Percentiles rank a stretch among this genome's conserved stretches.
Evolutionary conservation across 1,284 basidiomycete genomes (phyloP).

Genomic region (Coniophora puteana): DNA sequence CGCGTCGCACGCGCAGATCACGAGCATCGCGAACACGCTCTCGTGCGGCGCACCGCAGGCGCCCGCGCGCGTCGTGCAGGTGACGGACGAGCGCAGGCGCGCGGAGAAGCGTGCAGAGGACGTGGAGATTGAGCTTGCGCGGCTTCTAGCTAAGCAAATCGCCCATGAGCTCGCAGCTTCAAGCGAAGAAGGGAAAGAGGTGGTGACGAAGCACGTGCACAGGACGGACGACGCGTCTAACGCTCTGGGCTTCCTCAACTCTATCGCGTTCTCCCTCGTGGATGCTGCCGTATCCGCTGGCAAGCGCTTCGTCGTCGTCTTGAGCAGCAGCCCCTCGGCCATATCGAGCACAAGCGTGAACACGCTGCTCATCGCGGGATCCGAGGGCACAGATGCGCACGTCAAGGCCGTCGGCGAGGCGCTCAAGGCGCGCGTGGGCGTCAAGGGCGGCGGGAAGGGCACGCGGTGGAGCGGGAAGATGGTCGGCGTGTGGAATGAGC

Average conservation of each 20-base stretch:
- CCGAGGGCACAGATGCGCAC: slow-evolving; percentile 49
- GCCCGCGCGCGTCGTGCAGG: slow-evolving; percentile 64
- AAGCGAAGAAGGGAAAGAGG: slow-evolving; percentile 16
- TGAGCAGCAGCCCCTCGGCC: slow-evolving; percentile 58
- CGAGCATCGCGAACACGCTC: slow-evolving; percentile 53
- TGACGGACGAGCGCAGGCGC: slow-evolving; percentile 63
- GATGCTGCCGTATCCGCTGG: slow-evolving; percentile 26
- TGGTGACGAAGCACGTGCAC: slow-evolving; percentile 48
- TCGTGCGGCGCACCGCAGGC: slow-evolving; percentile 64
- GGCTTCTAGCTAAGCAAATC: slow-evolving; percentile 47
- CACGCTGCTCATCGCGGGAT: slow-evolving; percentile 58
- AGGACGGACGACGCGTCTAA: slow-evolving; percentile 60
- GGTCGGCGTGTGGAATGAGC: slow-evolving; percentile 48
- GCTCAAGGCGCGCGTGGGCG: slow-evolving; percentile 51
- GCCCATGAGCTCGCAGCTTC: slow-evolving; percentile 27
- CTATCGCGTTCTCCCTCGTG: slow-evolving; percentile 45
- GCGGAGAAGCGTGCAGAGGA: slow-evolving; percentile 61
- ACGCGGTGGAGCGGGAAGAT: slow-evolving; percentile 67
- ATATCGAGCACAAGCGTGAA: slow-evolving; percentile 47
- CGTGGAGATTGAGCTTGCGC: slow-evolving; percentile 66
- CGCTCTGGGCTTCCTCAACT: slow-evolving; percentile 56
- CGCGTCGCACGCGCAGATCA: slow-evolving; percentile 51
- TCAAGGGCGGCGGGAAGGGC: slow-evolving; percentile 68
- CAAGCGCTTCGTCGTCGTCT: slow-evolving; percentile 46
- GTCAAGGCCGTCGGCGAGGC: slow-evolving; percentile 60